Evolutionary conservation across 164 flowering plant species (phyloP).

Genomic region (Magnolia kwangsiensis): DNA sequence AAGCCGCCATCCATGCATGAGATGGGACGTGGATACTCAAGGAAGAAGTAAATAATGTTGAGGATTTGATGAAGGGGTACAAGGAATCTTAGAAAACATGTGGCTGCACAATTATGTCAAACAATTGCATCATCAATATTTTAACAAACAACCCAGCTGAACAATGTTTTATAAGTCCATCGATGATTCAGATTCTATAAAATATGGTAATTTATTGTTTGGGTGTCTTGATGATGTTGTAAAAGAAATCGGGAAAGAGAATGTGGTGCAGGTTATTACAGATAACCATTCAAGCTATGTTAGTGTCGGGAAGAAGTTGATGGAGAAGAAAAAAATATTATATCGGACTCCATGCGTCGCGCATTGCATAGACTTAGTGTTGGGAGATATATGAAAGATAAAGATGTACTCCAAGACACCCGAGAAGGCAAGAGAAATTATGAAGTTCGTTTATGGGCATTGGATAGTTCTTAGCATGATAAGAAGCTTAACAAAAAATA

Average conservation of each 20-base stretch:
- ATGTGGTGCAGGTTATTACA: neutral
- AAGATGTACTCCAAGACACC: neutral
- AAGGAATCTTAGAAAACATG: neutral
- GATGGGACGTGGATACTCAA: neutral
- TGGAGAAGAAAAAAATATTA: neutral
- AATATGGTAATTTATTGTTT: neutral
- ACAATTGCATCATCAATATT: neutral
- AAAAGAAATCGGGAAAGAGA: too few relatives aligned
- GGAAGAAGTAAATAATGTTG: neutral
- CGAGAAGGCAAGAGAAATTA: neutral
- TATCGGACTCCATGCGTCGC: constrained; percentile 14
- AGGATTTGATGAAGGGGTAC: neutral
- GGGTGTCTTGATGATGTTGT: neutral
- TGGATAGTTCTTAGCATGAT: constrained; percentile 4
- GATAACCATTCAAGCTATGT: neutral
- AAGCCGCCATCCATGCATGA: neutral
- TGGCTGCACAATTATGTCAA: neutral
- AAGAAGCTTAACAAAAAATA: constrained; percentile 3
- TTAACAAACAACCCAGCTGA: neutral
- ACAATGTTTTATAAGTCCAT: neutral
- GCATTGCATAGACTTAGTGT: constrained; percentile 5
- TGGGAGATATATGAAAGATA: neutral
- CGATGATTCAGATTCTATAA: neutral
- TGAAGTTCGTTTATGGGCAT: constrained; percentile 8
- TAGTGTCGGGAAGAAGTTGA: neutral